Base-by-base conservation (phyloP, 1,284 basidiomycete species). In the Sanghuangporus sanghuang region DNA sequence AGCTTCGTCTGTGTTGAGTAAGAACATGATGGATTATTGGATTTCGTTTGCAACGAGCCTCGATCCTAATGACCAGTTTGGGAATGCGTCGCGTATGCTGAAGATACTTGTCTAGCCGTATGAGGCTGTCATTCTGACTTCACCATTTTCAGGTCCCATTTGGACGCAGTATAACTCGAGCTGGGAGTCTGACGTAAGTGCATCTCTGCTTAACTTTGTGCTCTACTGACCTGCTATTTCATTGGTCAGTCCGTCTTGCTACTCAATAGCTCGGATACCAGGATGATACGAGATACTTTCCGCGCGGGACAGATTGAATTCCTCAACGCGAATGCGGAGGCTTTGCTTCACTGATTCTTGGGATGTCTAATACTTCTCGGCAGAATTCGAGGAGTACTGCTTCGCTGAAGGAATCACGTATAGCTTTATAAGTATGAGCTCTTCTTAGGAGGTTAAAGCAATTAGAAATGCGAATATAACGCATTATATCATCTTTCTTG, bases 1-100 rank as follows among this genome's bases (percentile, higher is more conserved):
- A 3, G 57, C 68, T 1, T 70, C 74, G 7, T 70, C 71, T 2
- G 57, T 65, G 32, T 64, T 82, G 2, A 79, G 78, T 62, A 68
- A 57, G 7, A 35, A 39, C 23, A 81, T 83, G 76, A 76, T 80
- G 64, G 78, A 83, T 59, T 83, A 82, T 61, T 83, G 81, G 81
- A 71, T 83, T 16, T 83, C 81, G 0, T 83, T 83, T 63, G 78
- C 77, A 0, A 78, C 75, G 4, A 79, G 75, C 48, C 69, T 81
- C 42, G 74, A 80, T 59, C 81, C 81, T 5, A 84, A 83, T 64
- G 81, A 83, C 63, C 77, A 76, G 5, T 72, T 70, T 27, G 81
- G 82, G 23, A 67, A 67, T 58, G 56, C 57, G 64, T 57, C 27
- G 61, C 64, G 46, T 61, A 61, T 23, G 56, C 67, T 5, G 38